Evolutionary conservation across 257 asterid genomes (phyloP).

Genomic region (Solanum appendiculatum): DNA sequence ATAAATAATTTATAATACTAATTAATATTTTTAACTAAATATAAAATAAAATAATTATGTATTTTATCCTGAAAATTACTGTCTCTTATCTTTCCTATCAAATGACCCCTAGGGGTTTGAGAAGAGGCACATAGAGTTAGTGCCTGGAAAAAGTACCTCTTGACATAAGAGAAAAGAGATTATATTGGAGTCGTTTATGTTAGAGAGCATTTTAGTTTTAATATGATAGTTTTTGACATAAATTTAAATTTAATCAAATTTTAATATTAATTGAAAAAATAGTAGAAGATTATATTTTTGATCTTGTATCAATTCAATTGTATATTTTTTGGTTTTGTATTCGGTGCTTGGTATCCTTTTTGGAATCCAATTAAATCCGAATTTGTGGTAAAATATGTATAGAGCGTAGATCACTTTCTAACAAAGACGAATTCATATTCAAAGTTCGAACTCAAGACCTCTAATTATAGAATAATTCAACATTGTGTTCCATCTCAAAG

Average conservation of each 20-base stretch:
- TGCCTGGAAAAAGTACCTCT: neutral
- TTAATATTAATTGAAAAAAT: neutral
- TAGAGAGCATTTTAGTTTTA: neutral
- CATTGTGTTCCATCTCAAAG: neutral
- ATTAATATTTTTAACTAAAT: too few species aligned
- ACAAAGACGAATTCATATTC: neutral
- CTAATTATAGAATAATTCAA: neutral
- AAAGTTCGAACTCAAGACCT: neutral
- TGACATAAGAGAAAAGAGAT: neutral
- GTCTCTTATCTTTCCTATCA: too few species aligned
- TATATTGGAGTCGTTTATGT: neutral
- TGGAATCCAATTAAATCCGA: neutral
- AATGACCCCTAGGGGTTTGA: too few species aligned
- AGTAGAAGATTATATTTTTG: neutral
- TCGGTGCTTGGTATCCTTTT: neutral
- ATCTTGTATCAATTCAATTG: neutral
- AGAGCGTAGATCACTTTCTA: neutral
- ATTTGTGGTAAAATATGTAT: neutral
- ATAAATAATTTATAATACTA: too few species aligned
- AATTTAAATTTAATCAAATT: neutral
- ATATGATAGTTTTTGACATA: accelerated
- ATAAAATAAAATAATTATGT: too few species aligned
- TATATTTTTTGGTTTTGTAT: neutral
- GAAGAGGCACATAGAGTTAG: too few species aligned
- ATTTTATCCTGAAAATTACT: too few species aligned